Base-by-base conservation (phyloP, 441 rosid genomes). In the Erodium texanum region DNA sequence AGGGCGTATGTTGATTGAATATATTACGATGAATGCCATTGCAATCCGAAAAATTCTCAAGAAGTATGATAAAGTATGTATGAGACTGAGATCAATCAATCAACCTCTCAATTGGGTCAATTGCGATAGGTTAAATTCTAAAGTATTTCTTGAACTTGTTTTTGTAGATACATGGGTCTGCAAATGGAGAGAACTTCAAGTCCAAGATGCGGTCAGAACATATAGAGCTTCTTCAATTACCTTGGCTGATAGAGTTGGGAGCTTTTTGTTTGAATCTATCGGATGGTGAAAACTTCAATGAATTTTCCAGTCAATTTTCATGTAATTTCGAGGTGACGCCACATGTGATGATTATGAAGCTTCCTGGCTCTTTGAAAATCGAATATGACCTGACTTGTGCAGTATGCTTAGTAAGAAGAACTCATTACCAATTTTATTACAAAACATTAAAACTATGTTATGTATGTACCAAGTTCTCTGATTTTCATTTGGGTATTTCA, bases 201-300 rank as follows among this genome's bases (percentile, higher is more conserved):
- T 80, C 85, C 78, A 90, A 87, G 83, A 62, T 93, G 94, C 79
- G 86, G 72, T 89, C 91, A 0, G 90, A 87, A 68, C 96, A 90
- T 54, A 80, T 84, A 38, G 97, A 93, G 83, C 87, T 90, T 23
- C 74, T 93, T 81, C 94, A 87, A 48, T 90, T 89, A 15, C 98
- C 98, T 66, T 93, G 97, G 98, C 80, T 93, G 38, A 82, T 93
- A 68, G 98, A 93, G 74, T 76, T 93, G 74, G 98, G 97, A 71
- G 98, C 93, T 24, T 87, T 93, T 73, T 85, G 70, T 74, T 80
- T 93, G 76, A 90, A 93, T 77, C 83, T 82, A 12, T 74, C 82
- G 45, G 82, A 85, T 7, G 69, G 73, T 70, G 80, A 66, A 64
- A 84, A 82, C 14, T 73, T 75, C 71, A 71, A 78, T 22, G 77